Evolutionary conservation across 805 yeast species (phyloP), one percentile per base, ranked within the genome.

Genomic region (Yarrowia yakushimensis): DNA sequence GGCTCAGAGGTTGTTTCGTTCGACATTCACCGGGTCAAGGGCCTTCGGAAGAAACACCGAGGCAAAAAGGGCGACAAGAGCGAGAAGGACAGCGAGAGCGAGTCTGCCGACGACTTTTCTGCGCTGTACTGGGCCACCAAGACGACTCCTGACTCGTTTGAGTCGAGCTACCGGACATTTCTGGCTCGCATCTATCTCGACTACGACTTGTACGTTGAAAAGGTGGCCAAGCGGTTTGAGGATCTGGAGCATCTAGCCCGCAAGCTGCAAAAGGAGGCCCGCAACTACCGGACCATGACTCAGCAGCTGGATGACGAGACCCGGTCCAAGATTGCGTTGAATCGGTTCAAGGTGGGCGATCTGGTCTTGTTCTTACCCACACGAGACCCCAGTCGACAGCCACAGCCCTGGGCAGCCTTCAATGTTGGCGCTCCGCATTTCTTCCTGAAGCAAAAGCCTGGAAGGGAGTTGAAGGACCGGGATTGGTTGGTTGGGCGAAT

Each of bases 181-280:
- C 60, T 69, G 22, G 68, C 67, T 34, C 71, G 69, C 61, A 66
- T 76, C 25, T 73, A 73, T 41, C 66, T 69, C 12, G 80, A 79
- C 63, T 78, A 74, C 67, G 75, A 74, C 25, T 70, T 70, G 15
- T 72, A 72, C 61, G 75, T 77, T 36, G 71, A 75, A 13, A 76
- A 82, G 13, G 82, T 91, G 2, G 80, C 85, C 37, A 85, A 87
- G 70, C 78, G 99, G 64, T 92, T 94, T 69, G 83, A 82, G 62
- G 98, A 93, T 70, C 96, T 93, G 57, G 98, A 94, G 71, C 83
- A 86, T 6, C 79, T 92, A 68, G 98, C 98, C 1, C 85, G 94
- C 69, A 88, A 84, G 69, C 79, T 89, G 64, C 89, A 92, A 63
- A 86, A 86, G 69, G 96, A 89, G 67, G 85, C 82, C 67, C 82